Evolutionary conservation across 164 flowering plant species (phyloP).

Genomic region (Dillenia turbinata): DNA sequence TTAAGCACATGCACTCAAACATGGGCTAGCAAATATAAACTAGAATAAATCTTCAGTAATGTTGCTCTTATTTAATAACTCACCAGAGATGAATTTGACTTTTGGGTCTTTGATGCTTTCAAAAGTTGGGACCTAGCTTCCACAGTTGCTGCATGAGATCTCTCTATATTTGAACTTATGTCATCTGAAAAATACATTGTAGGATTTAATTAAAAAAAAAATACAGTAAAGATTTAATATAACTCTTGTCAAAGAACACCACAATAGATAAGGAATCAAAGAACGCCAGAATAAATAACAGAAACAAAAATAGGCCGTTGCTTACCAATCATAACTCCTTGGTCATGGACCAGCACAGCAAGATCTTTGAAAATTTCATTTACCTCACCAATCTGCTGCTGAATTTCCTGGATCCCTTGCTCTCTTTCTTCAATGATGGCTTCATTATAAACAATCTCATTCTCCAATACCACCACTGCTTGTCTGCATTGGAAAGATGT

Average conservation of each 20-base stretch:
- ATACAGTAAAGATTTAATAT: background rate
- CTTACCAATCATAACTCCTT: conserved; percentile 76
- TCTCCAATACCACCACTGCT: conserved; percentile 48
- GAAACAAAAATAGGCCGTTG: background rate
- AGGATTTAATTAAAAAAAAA: background rate
- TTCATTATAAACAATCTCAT: conserved; percentile 60
- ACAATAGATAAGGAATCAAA: too few relatives aligned
- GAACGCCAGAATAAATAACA: background rate
- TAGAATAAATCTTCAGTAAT: background rate
- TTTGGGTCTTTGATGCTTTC: conserved; percentile 89
- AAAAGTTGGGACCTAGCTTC: conserved; percentile 73
- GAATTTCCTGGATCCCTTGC: conserved; percentile 74
- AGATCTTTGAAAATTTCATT: conserved; percentile 80
- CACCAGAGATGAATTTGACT: conserved; percentile 90
- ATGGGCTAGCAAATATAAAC: background rate
- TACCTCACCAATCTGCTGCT: conserved; percentile 73
- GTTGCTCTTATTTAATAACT: background rate
- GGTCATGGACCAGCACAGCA: conserved; percentile 68
- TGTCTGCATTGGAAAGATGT: conserved; percentile 31
- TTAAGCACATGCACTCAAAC: background rate
- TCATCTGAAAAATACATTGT: conserved; percentile 49
- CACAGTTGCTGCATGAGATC: conserved; percentile 61
- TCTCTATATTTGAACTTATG: conserved; percentile 65
- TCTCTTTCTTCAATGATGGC: conserved; percentile 82
- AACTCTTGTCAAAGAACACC: too few relatives aligned